phyloP scores from a whole-genome alignment of 2,329 filamentous ascomycete genomes.

The Anthostomella pinea region DNA sequence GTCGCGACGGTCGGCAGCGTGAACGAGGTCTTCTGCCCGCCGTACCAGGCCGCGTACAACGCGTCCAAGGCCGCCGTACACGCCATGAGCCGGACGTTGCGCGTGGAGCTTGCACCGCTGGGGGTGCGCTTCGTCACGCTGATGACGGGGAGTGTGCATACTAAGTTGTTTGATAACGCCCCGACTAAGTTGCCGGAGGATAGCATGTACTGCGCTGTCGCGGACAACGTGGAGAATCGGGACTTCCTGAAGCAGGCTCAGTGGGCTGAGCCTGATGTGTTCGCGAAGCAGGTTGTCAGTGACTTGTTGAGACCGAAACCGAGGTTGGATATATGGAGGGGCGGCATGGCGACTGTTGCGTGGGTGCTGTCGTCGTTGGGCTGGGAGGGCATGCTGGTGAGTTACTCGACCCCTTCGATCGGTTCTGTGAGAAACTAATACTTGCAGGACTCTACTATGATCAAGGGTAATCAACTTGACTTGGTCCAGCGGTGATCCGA shows the following conservation, averaged over 20 bases:
- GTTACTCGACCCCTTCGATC: constrained; percentile 11
- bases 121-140: constrained; percentile 31
- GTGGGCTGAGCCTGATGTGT: constrained; percentile 26
- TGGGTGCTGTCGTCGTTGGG: constrained; percentile 29
- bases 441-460: constrained; percentile 19
- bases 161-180: constrained; percentile 27
- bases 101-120: constrained; percentile 31
- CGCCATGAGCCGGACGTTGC: constrained; percentile 23
- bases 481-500: too few species aligned
- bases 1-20: constrained; percentile 29
- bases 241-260: constrained; percentile 23
- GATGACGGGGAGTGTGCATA: constrained; percentile 30
- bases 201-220: constrained; percentile 27
- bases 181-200: constrained; percentile 24
- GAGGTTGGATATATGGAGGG: constrained; percentile 28
- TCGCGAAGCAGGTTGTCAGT: constrained; percentile 27
- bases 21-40: constrained; percentile 29
- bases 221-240: constrained; percentile 24
- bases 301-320: constrained; percentile 26
- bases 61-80: constrained; percentile 31
- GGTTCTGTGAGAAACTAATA: constrained; percentile 6
- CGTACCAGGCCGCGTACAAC: constrained; percentile 30
- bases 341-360: constrained; percentile 24
- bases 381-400: constrained; percentile 32
- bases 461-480: constrained; percentile 20